phyloP scores from a whole-genome alignment of 179 eudicot genomes.

The Spinacia oleracea region DNA sequence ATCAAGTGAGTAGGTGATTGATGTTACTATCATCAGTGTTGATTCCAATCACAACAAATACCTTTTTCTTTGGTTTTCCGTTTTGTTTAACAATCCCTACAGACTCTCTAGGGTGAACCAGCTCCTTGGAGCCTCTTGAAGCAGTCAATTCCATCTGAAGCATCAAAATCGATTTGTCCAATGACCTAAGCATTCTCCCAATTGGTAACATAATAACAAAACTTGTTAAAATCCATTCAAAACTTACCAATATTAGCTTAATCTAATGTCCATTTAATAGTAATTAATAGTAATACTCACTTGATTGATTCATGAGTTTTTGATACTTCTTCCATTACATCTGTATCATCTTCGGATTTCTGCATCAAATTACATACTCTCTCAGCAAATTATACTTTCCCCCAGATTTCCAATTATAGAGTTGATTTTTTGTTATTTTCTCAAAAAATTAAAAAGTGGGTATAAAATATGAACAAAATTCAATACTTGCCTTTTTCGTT shows the following conservation, averaged over 20 bases:
- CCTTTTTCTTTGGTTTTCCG: conserved; percentile 54
- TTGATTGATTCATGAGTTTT: conserved; percentile 78
- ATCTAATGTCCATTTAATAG: neutral
- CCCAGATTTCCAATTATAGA: conserved; percentile 6
- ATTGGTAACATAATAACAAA: conserved; percentile 17
- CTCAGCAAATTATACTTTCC: conserved; percentile 5
- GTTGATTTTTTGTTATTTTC: neutral
- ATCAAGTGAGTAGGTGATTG: neutral
- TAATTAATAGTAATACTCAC: too few species aligned
- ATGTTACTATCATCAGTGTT: conserved; percentile 86
- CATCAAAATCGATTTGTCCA: conserved; percentile 78
- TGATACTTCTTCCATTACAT: conserved; percentile 75
- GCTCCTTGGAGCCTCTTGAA: conserved; percentile 50
- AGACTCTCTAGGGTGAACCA: conserved; percentile 32
- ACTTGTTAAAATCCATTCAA: neutral
- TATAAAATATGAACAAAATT: neutral
- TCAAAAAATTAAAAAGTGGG: neutral
- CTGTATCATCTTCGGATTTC: conserved; percentile 51
- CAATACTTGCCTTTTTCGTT: conserved; percentile 31
- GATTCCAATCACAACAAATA: conserved; percentile 72
- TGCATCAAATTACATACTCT: conserved; percentile 13
- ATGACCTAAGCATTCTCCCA: conserved; percentile 47
- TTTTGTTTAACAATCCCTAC: conserved; percentile 27
- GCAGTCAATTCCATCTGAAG: conserved; percentile 88
- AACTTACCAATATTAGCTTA: neutral